Percentiles rank a stretch among this genome's conserved stretches.
phyloP scores from a whole-genome alignment of 1,284 basidiomycete species.

The Neolentinus lepideus region DNA sequence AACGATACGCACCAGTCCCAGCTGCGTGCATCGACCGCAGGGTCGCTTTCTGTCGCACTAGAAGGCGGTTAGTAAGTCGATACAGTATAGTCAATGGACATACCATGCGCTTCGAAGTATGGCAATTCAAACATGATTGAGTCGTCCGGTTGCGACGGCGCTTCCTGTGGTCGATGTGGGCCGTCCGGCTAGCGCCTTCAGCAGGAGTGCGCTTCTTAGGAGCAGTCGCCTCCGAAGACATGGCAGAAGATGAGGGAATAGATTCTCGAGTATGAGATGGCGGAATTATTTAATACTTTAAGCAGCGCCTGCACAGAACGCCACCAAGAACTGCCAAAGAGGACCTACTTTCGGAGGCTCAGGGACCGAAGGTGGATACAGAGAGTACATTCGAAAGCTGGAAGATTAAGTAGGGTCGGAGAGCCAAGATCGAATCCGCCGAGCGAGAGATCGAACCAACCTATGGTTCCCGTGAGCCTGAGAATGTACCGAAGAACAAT shows the following conservation, averaged over 20 bases:
- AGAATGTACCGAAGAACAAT: not conserved
- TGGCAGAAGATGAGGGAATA: slow-evolving; percentile 5
- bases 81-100: slow-evolving; percentile 10
- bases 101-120: slow-evolving; percentile 80
- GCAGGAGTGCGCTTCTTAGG: slow-evolving; percentile 20
- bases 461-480: not conserved
- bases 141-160: slow-evolving; percentile 60
- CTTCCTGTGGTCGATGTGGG: slow-evolving; percentile 41
- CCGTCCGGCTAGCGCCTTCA: slow-evolving; percentile 12
- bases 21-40: slow-evolving; percentile 67
- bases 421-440: not conserved
- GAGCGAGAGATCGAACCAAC: not conserved
- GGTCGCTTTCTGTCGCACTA: slow-evolving; percentile 70
- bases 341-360: not conserved
- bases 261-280: not conserved
- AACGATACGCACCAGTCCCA: slow-evolving; percentile 47
- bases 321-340: not conserved
- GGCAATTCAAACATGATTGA: slow-evolving; percentile 60
- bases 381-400: not conserved
- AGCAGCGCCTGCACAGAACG: not conserved
- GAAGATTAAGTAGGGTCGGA: not conserved
- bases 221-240: slow-evolving; percentile 20
- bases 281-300: not conserved
- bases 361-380: not conserved
- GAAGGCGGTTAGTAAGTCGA: slow-evolving; percentile 2